Conservation (phyloP, 2,329 filamentous ascomycete genomes). For the Hypoxylon sp. region DNA sequence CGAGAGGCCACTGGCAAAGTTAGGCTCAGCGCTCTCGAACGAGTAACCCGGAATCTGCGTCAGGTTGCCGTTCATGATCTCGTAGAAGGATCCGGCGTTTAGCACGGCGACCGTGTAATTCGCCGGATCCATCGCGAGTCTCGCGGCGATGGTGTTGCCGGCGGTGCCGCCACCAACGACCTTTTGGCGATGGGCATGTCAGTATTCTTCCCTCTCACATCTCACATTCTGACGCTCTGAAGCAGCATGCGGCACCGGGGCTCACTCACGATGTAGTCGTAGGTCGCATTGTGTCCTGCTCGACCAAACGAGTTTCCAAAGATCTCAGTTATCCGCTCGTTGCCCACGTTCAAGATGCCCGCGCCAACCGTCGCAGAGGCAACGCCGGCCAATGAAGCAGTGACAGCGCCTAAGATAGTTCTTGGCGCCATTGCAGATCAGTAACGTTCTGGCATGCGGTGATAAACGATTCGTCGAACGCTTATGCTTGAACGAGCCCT, state of each 20-base stretch:
- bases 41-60: conserved; percentile 1
- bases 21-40: background rate
- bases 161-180: conserved; percentile 1
- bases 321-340: background rate
- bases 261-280: conserved; percentile 2
- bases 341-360: background rate
- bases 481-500: background rate
- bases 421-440: conserved; percentile 5
- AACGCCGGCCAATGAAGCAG: background rate
- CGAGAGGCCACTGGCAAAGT: background rate
- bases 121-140: conserved; percentile 1
- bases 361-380: conserved; percentile 1
- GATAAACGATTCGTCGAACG: background rate
- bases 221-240: background rate
- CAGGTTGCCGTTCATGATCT: conserved; percentile 5
- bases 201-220: conserved; percentile 1
- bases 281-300: background rate
- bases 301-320: conserved; percentile 1
- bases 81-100: conserved; percentile 3
- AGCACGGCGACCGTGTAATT: background rate
- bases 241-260: background rate
- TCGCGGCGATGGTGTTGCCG: background rate
- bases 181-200: background rate
- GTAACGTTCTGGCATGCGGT: background rate
- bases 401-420: background rate